Base-by-base conservation (phyloP, 140 eudicot genomes). In the Stevia rebaudiana region DNA sequence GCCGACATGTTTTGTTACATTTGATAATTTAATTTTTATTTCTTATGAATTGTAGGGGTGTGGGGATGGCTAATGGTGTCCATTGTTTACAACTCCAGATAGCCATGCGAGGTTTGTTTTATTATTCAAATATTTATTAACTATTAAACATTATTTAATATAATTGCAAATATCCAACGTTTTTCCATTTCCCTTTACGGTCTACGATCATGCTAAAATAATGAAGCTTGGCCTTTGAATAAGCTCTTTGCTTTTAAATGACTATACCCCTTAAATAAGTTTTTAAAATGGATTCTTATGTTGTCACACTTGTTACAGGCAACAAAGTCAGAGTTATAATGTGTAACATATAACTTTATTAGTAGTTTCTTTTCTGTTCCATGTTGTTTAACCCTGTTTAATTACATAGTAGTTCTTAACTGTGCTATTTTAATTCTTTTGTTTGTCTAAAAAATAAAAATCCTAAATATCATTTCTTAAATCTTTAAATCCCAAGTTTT, bases 11-110 rank as follows among this genome's bases (percentile, higher is more conserved):
- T 8, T 43, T 1, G 40, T 2, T 12, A 13, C 10, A 53, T 10
- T 22, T 2, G 28, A 21, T 49, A 7, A 49, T 25, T 25, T 28
- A 11, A 54, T 54, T 31, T 5, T 28, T 11, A 22, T 74, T 47
- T 66, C 58, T 59, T 36, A 35, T 41, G 35, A 61, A 40, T 33
- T 83, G 44, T 78, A 92, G 99, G 99, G 83, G 74, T 63, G 83
- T 68, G 37, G 99, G 99, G 58, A 85, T 77, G 86, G 99, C 96
- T 65, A 92, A 92, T 78, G 95, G 95, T n/a, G 86, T 92, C 50
- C 95, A 88, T 56, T 85, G 94, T 52, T 79, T 92, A 18, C 99
- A 92, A 60, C 78, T 88, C 78, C 96, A 81, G 79, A 92, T 92
- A 64, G 96, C 96, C 49, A 78, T 92, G 90, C 85, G 99, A 92